Conservation (phyloP, 2,329 filamentous ascomycete genomes). For the Pseudogymnoascus destructans region DNA sequence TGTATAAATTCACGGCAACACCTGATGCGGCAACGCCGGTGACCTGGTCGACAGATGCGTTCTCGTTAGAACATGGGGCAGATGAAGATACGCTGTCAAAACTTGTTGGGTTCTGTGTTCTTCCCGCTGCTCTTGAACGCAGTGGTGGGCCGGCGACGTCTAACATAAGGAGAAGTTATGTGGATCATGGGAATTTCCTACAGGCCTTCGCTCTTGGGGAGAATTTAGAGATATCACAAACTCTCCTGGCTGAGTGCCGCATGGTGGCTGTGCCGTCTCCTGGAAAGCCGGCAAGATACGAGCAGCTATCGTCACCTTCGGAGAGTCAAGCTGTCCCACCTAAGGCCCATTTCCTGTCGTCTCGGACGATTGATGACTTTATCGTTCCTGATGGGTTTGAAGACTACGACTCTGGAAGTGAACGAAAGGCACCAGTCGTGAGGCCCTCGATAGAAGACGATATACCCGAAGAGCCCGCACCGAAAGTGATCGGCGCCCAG, state of each 20-base stretch:
- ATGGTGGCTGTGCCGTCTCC: background rate
- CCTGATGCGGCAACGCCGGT: background rate
- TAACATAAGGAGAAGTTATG: background rate
- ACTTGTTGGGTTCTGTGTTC: background rate
- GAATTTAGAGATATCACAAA: background rate
- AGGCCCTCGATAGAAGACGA: background rate
- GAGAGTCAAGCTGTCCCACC: background rate
- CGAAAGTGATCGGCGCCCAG: background rate
- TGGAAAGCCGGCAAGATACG: background rate
- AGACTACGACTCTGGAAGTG: background rate
- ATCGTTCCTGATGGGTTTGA: constrained; percentile 20
- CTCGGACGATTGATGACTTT: constrained; percentile 16
- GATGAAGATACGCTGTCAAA: background rate
- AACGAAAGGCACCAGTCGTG: background rate
- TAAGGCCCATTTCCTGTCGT: background rate
- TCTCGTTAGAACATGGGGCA: background rate
- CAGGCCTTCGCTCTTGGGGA: background rate
- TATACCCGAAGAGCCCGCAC: background rate
- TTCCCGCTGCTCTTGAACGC: background rate
- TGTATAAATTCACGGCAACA: constrained; percentile 19
- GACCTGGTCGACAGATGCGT: background rate
- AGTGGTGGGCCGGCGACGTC: background rate
- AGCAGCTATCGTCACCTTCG: background rate
- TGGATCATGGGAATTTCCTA: background rate
- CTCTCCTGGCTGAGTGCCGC: background rate